These are phyloP conservation scores for Boletus huronensis DNA, from an alignment of 768 basidiomycete genomes.

Conservation along the genomic window DNA sequence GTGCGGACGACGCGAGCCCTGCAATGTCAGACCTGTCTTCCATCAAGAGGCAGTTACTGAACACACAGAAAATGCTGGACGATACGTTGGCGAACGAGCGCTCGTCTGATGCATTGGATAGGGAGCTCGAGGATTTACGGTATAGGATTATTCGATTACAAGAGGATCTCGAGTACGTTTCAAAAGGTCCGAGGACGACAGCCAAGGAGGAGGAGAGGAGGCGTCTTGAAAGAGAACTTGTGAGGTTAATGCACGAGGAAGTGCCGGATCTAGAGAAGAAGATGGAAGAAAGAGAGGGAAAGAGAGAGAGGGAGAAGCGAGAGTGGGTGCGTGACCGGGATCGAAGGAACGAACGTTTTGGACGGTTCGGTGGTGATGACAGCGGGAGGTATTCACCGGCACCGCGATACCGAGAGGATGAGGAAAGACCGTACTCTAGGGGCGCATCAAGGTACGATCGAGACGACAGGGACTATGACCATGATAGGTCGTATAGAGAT, in stretches of 20 bases:
- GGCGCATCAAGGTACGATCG: constrained; percentile 34
- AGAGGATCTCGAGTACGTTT: constrained; percentile 87
- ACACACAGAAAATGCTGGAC: constrained; percentile 79
- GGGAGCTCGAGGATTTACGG: constrained; percentile 82
- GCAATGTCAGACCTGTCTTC: constrained; percentile 71
- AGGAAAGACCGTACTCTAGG: constrained; percentile 55
- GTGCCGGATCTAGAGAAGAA: constrained; percentile 87
- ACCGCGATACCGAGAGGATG: constrained; percentile 36
- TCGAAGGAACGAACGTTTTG: constrained; percentile 76
- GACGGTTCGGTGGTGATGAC: constrained; percentile 55
- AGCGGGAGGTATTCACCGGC: constrained; percentile 32
- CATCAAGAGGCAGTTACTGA: constrained; percentile 78
- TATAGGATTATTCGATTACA: constrained; percentile 83
- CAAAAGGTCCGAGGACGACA: constrained; percentile 64
- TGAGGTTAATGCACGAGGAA: constrained; percentile 83
- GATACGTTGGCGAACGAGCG: constrained; percentile 61
- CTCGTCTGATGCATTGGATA: constrained; percentile 89
- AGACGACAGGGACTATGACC: constrained; percentile 38
- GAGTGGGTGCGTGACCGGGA: constrained; percentile 80
- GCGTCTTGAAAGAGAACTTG: constrained; percentile 81
- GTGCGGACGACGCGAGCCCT: constrained; percentile 60
- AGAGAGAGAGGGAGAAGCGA: constrained; percentile 72
- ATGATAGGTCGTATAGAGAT: constrained; percentile 32
- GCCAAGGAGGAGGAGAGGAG: constrained; percentile 84
- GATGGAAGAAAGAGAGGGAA: constrained; percentile 74